Base-by-base conservation (phyloP, 2,329 filamentous ascomycete species). In the Fusarium caatingaense region DNA sequence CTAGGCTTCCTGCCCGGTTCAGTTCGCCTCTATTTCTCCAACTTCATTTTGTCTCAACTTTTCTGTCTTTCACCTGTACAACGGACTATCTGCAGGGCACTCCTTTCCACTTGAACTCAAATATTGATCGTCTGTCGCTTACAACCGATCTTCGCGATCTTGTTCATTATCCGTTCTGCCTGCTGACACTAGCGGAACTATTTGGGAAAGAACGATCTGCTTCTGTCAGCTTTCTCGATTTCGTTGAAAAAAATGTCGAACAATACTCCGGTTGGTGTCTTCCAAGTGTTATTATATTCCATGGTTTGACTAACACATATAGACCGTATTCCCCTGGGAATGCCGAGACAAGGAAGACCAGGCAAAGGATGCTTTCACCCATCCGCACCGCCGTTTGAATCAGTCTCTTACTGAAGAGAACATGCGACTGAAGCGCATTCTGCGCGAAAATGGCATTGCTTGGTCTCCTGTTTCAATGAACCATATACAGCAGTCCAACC, bases 261-360 rank as follows among this genome's bases (percentile, higher is more conserved):
- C 57, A 58, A 46, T 49, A 58, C 61, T 50, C 51, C 71, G 42
- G 72, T 75, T 42, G 72, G 72, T 75, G 41, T 28, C 37, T 25
- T 30, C 27, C 15, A 11, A 16, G 25, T 46, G 15, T 18, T 20
- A 18, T 59, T 8, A 20, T 18, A 37, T 18, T 42, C 28, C 7
- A n/a, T n/a, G 40, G 59, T 8, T 45, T 60, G 34, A 62, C 73
- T 62, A 47, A 60, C 44, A 64, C 15, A 21, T 49, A 81, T 49
- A 81, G 78, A 71, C 74, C 21, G 68, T 77, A 34, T 80, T 79
- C 49, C 82, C 85, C 6, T 85, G 82, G 82, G 85, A 87, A 71
- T 83, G 82, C 59, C 83, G 85, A 56, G 86, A 88, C 69, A 84
- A 83, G 71, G 80, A 85, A 63, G 85, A 87, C 30, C 80, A 83